These are phyloP conservation scores for Arthrobotrys sphaeroides DNA, from an alignment of 2,329 filamentous ascomycete genomes.

Conservation along the genomic window DNA sequence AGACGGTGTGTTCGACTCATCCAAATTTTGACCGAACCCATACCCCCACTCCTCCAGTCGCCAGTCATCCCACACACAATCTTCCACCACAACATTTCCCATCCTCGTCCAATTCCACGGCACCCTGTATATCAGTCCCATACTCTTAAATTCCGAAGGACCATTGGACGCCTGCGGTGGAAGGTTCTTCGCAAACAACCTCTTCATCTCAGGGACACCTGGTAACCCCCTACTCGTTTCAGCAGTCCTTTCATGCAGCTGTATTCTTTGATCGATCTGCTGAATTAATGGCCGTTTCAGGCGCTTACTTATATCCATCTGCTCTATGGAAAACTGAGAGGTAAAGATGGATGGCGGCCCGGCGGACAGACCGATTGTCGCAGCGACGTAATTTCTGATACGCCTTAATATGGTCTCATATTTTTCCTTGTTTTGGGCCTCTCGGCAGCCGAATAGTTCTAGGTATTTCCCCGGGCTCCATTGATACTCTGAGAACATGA, in stretches of 20 bases:
- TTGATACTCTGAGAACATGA: neutral
- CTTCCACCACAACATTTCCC: conserved; percentile 3
- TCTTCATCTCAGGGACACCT: neutral
- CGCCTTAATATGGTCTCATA: neutral
- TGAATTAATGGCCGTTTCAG: neutral
- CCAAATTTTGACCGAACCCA: neutral
- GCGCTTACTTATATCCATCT: neutral
- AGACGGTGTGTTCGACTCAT: too few species aligned
- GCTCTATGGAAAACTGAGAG: too few species aligned
- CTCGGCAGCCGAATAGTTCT: neutral
- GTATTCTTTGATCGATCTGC: neutral
- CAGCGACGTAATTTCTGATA: neutral
- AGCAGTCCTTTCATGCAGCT: neutral
- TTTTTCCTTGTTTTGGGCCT: neutral
- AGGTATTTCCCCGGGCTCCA: neutral
- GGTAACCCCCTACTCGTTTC: neutral
- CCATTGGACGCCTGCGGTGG: neutral
- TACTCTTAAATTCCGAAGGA: neutral
- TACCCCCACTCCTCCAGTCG: conserved; percentile 35
- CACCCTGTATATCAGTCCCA: neutral
- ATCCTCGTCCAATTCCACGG: conserved; percentile 9
- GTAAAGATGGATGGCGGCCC: neutral
- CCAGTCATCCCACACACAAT: conserved; percentile 43
- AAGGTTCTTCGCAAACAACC: neutral
- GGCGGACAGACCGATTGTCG: neutral